A percentile compares a stretch with the other conserved stretches of the same genome.
These are phyloP conservation scores for Hyphopichia khmerensis DNA, from an alignment of 1,139 yeast genomes.

Conservation along the genomic window DNA sequence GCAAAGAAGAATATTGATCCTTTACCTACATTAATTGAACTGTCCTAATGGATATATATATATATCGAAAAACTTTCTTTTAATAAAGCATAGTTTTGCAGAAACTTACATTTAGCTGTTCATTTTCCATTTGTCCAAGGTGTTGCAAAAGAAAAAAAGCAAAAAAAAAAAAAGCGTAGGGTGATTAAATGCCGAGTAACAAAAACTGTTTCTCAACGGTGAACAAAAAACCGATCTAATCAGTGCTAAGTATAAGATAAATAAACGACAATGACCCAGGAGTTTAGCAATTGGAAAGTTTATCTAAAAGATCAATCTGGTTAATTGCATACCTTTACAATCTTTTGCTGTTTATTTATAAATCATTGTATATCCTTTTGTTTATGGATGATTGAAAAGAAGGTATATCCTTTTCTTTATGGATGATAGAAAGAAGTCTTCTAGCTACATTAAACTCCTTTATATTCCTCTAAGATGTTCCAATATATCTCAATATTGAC, in stretches of 20 bases:
- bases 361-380: too few species aligned
- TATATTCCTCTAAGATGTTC: too few species aligned
- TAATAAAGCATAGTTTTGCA: not conserved
- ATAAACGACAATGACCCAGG: too few species aligned
- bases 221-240: not conserved
- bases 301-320: not conserved
- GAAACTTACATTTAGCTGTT: not conserved
- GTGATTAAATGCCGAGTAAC: not conserved
- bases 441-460: too few species aligned
- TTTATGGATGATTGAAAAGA: too few species aligned
- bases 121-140: too few species aligned
- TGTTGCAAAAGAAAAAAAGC: not conserved
- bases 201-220: not conserved
- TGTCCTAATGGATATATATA: too few species aligned
- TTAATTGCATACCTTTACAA: not conserved
- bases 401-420: not conserved
- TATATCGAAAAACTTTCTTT: not conserved
- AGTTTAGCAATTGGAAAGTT: not conserved
- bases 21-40: too few species aligned
- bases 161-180: not conserved
- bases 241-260: not conserved
- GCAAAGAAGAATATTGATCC: too few species aligned
- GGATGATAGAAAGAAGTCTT: too few species aligned
- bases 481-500: too few species aligned
- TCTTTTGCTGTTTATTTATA: too few species aligned